A percentile compares a stretch with the other conserved stretches of the same genome.
phyloP scores from a whole-genome alignment of 2,329 filamentous ascomycete genomes.

The Aureobasidium sp. region DNA sequence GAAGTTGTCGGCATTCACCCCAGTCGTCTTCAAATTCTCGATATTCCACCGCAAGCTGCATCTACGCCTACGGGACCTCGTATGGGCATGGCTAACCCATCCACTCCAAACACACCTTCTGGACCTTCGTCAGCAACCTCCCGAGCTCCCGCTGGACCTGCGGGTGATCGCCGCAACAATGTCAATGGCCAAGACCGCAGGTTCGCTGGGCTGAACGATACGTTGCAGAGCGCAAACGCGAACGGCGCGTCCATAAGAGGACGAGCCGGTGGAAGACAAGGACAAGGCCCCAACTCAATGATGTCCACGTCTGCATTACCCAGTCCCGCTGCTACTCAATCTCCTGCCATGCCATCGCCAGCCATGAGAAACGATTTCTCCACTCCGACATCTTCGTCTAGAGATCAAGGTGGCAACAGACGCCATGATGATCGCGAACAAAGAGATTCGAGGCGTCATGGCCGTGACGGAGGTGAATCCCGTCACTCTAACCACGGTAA shows the following conservation, averaged over 20 bases:
- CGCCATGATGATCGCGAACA: slow-evolving; percentile 18
- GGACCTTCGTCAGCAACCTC: slow-evolving; percentile 21
- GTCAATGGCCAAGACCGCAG: slow-evolving; percentile 18
- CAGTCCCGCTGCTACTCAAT: neutral
- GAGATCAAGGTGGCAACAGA: slow-evolving; percentile 7
- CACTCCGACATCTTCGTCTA: neutral
- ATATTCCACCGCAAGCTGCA: neutral
- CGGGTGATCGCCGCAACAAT: slow-evolving; percentile 13
- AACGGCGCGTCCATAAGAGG: slow-evolving; percentile 12
- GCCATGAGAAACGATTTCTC: neutral
- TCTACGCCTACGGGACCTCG: slow-evolving; percentile 22
- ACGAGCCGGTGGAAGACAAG: neutral
- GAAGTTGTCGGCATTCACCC: slow-evolving; percentile 20
- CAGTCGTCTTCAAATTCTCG: slow-evolving; percentile 14
- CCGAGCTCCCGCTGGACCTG: slow-evolving; percentile 14
- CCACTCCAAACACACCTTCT: slow-evolving; percentile 17
- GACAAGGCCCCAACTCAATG: neutral
- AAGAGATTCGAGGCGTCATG: slow-evolving; percentile 16
- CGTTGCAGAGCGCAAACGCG: slow-evolving; percentile 9
- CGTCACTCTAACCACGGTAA: neutral
- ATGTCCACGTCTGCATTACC: neutral
- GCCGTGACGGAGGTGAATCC: slow-evolving; percentile 13
- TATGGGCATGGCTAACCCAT: slow-evolving; percentile 22
- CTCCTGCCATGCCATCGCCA: neutral
- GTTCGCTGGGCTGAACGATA: slow-evolving; percentile 21